These are phyloP conservation scores for Auricularia cornea DNA, from an alignment of 768 basidiomycete genomes.

Conservation along the genomic window DNA sequence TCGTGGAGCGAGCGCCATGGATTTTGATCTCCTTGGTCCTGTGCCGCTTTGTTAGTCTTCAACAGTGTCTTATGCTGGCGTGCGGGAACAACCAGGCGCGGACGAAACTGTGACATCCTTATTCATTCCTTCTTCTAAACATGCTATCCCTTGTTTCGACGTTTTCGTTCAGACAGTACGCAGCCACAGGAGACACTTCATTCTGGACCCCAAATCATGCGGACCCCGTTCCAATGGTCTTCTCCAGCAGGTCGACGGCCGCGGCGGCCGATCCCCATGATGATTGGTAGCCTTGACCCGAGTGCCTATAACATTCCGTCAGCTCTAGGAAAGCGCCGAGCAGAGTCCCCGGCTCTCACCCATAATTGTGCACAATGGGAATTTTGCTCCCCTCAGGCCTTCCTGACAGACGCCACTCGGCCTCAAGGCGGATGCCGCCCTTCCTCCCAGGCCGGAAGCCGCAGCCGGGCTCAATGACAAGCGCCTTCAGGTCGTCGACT, in stretches of 20 bases:
- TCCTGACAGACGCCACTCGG: slow-evolving; percentile 23
- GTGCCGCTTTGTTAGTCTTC: no score
- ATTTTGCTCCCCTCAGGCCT: not conserved
- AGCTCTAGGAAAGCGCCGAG: not conserved
- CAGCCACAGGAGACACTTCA: no score
- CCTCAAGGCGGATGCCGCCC: slow-evolving; percentile 57
- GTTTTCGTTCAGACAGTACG: no score
- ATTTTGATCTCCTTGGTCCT: no score
- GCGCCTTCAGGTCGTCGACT: slow-evolving; percentile 29
- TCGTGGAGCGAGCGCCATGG: no score
- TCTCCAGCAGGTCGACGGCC: slow-evolving; percentile 10
- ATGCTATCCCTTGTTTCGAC: no score
- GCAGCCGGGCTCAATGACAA: slow-evolving; percentile 36
- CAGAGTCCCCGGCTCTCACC: slow-evolving; percentile 5
- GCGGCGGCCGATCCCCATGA: slow-evolving; percentile 18
- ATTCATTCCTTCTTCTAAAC: no score
- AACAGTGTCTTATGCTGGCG: no score
- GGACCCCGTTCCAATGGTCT: no score
- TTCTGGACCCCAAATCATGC: no score
- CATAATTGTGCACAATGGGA: slow-evolving; percentile 18
- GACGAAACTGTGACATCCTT: no score
- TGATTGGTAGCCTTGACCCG: slow-evolving; percentile 18
- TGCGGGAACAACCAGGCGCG: no score
- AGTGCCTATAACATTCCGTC: slow-evolving; percentile 6
- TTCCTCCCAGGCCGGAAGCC: slow-evolving; percentile 62